Evolutionary conservation across 768 basidiomycete genomes (phyloP), one percentile per base, ranked within the genome.

Genomic region (Xanthoconium purpureum): DNA sequence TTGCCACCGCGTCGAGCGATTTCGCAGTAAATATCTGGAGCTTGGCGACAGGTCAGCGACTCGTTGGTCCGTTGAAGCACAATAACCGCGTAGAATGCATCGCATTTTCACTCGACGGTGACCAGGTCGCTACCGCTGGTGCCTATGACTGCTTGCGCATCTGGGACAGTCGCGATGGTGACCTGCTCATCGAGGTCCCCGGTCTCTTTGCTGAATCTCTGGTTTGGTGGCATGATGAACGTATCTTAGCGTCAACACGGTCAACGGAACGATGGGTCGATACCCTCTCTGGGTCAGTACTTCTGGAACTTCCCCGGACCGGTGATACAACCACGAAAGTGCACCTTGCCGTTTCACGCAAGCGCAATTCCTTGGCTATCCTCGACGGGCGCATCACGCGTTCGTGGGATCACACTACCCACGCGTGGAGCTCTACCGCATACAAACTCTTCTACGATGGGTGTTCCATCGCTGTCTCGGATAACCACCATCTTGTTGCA

Each of bases 151-250:
- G 43, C 33, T 33, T 60, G 29, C 58, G 58, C 32, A 38, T 63
- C 24, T 63, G 62, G 58, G 24, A 63, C 42, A 55, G 49, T 20
- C 58, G 55, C 4, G 20, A 46, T 3, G 63, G 62, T 6, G 17
- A 50, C 3, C 5, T 47, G 5, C 17, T 64, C n/a, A 11, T 42
- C 24, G 40, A 60, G 1, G 17, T 56, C 11, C 24, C 54, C 1
- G 54, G 7, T 2, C 53, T 52, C 45, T 59, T 42, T 30, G 61
- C 54, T 5, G 61, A 63, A 18, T 59, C 61, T 2, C 36, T 63
- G 28, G 45, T 63, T 33, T 63, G 62, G 62, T 63, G 53, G 57
- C 37, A 8, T 32, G 61, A 60, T 28, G 54, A 63, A 13, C 57
- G 53, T 33, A 63, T 63, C 18, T 60, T 60, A 9, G 54, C 51